A percentile compares a stretch with the other conserved stretches of the same genome.
Conservation (phyloP, 768 basidiomycete genomes). For the Russula sp. region DNA sequence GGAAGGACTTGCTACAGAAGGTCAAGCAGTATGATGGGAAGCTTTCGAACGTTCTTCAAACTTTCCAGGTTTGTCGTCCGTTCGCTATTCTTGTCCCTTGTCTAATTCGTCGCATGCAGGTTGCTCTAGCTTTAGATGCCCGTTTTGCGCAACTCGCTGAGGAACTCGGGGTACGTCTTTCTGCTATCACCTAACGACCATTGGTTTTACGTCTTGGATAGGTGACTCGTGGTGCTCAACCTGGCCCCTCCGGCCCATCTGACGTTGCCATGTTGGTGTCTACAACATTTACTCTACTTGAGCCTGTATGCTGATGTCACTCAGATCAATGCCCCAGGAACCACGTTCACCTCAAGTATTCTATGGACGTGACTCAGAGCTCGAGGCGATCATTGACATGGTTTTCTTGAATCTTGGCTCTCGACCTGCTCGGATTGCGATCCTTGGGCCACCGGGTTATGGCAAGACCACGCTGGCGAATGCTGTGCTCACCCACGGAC, state of each 20-base stretch:
- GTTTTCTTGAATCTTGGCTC: background rate
- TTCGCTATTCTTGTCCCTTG: background rate
- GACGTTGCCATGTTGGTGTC: background rate
- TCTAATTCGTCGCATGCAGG: background rate
- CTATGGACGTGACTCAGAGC: background rate
- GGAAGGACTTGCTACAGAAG: background rate
- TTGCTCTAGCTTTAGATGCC: background rate
- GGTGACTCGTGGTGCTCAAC: background rate
- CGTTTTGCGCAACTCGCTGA: background rate
- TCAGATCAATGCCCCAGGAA: background rate
- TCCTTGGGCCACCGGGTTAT: constrained; percentile 1
- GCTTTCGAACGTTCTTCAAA: background rate
- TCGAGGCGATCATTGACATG: background rate
- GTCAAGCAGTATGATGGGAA: constrained; percentile 2
- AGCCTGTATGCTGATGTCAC: background rate
- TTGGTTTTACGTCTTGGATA: background rate
- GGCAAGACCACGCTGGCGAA: background rate
- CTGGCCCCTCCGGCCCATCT: background rate
- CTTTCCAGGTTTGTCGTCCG: background rate
- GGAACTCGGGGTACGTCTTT: background rate
- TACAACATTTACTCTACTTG: too few species aligned
- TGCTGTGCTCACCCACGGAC: background rate
- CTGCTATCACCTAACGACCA: too few species aligned
- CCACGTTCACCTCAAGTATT: background rate
- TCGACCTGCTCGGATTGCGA: background rate